A percentile compares a stretch with the other conserved stretches of the same genome.
These are phyloP conservation scores for Monilinia aucupariae DNA, from an alignment of 2,329 filamentous ascomycete genomes.

Conservation along the genomic window DNA sequence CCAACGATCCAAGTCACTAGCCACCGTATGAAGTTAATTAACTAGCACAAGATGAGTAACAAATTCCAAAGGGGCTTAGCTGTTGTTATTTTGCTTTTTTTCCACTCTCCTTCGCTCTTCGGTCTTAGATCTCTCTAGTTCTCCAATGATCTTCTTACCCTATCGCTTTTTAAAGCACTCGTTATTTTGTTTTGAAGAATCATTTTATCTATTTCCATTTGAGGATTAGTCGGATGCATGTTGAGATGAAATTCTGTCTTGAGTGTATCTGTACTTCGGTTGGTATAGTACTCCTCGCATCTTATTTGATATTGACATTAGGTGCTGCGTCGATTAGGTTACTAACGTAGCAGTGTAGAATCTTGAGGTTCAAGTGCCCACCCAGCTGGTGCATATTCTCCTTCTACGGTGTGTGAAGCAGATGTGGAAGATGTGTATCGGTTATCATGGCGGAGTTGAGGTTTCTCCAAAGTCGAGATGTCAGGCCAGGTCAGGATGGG, in stretches of 20 bases:
- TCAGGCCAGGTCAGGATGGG: not conserved
- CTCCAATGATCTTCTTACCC: not conserved
- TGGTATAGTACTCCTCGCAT: not conserved
- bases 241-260: not conserved
- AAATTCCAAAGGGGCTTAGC: not conserved
- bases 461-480: not conserved
- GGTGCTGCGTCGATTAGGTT: not conserved
- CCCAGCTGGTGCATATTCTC: not conserved
- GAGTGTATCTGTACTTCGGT: not conserved
- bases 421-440: not conserved
- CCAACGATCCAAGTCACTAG: not conserved
- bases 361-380: too few relatives aligned
- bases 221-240: not conserved
- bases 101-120: not conserved
- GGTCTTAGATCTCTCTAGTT: not conserved
- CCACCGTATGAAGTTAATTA: not conserved
- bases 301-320: slow-evolving; percentile 1
- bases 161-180: not conserved
- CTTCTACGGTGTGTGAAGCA: not conserved
- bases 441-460: not conserved
- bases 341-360: not conserved
- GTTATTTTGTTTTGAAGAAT: not conserved
- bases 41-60: not conserved
- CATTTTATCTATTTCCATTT: not conserved
- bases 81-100: slow-evolving; percentile 5